A percentile compares a stretch with the other conserved stretches of the same genome.
phyloP scores from a whole-genome alignment of 2,329 filamentous ascomycete genomes.

The Botrytis fragariae region DNA sequence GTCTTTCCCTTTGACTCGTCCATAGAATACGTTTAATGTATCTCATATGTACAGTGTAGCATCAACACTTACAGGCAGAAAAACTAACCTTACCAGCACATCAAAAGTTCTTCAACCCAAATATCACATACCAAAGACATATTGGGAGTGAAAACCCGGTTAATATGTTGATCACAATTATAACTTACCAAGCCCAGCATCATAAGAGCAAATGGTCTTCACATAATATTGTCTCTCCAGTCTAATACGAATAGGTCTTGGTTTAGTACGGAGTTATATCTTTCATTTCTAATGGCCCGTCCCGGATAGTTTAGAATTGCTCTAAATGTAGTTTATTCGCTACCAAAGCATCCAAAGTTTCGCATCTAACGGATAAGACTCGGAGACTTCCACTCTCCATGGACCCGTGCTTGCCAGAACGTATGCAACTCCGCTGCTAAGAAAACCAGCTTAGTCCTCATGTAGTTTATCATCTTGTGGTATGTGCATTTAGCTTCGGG shows the following conservation, averaged over 20 bases:
- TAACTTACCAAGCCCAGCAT: neutral
- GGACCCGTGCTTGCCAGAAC: neutral
- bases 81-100: neutral
- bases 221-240: neutral
- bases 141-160: neutral
- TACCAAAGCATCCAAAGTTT: neutral
- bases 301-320: neutral
- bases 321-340: neutral
- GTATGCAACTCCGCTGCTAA: neutral
- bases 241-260: slow-evolving; percentile 4
- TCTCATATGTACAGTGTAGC: neutral
- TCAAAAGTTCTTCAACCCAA: neutral
- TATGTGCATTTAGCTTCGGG: neutral
- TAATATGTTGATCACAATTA: slow-evolving; percentile 17
- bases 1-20: neutral
- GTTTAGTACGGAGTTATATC: neutral
- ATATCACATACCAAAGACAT: slow-evolving; percentile 6
- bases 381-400: neutral
- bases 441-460: neutral
- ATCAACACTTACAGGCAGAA: neutral
- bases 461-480: neutral
- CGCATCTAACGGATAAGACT: neutral
- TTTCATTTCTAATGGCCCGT: slow-evolving; percentile 3
- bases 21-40: neutral
- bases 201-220: neutral